A percentile compares a stretch with the other conserved stretches of the same genome.
Evolutionary conservation across 1,139 yeast genomes (phyloP).

Genomic region (Sugiyamaella grinbergsii): DNA sequence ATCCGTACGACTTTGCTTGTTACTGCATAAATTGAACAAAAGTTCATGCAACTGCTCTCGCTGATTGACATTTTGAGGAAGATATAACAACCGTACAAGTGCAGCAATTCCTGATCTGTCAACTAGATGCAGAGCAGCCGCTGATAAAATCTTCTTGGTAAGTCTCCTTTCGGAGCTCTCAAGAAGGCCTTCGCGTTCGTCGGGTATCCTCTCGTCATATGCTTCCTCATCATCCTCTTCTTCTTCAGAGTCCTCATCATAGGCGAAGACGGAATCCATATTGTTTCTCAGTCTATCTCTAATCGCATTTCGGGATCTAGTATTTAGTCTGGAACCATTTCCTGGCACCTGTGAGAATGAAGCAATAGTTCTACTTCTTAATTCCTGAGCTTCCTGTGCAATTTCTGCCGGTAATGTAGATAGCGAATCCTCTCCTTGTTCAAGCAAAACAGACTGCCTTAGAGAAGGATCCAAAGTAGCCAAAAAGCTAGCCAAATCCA

Average conservation of each 20-base stretch:
- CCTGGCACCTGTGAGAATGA: constrained; percentile 23
- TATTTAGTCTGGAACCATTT: constrained; percentile 12
- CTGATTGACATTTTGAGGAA: constrained; percentile 68
- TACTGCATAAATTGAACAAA: constrained; percentile 67
- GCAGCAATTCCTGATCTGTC: constrained; percentile 80
- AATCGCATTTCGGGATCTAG: constrained; percentile 9
- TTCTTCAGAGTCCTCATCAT: constrained; percentile 32
- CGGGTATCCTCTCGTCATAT: too few relatives aligned
- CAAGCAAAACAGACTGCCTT: constrained; percentile 42
- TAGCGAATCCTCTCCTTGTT: constrained; percentile 42
- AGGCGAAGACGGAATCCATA: constrained; percentile 4
- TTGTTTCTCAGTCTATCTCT: constrained; percentile 1
- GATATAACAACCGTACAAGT: constrained; percentile 66
- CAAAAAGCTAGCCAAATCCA: constrained; percentile 40
- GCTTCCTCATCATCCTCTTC: constrained; percentile 34
- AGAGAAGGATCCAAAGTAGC: constrained; percentile 44
- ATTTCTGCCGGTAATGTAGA: constrained; percentile 40
- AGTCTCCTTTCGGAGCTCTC: constrained; percentile 26
- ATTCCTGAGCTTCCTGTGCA: constrained; percentile 41
- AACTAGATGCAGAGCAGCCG: constrained; percentile 54
- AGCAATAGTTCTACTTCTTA: constrained; percentile 34
- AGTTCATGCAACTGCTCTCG: constrained; percentile 69
- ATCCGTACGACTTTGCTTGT: constrained; percentile 77
- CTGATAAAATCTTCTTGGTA: constrained; percentile 31
- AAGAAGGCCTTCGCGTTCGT: constrained; percentile 21